Base-by-base conservation (phyloP, 805 yeast species). In the Schwanniomyces vanrijiae region DNA sequence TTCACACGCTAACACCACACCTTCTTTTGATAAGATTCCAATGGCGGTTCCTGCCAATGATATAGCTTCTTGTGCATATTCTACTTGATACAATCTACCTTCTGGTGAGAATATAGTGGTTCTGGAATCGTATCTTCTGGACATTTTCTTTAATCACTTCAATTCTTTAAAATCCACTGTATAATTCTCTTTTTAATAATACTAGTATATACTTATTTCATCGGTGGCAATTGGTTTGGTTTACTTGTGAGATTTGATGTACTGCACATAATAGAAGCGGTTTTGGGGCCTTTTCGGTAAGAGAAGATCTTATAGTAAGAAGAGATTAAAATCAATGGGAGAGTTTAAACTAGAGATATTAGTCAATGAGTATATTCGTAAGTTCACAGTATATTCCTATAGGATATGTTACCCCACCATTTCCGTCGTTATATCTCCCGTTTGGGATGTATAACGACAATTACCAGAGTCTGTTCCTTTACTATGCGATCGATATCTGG, bases 51-150 rank as follows among this genome's bases (percentile, higher is more conserved):
- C 92, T 7, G 94, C 94, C 59, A 83, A 86, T 45, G 87, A 81
- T 53, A 86, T 86, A 16, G 92, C 91, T 67, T 94, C 98, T 63
- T 90, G 82, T 3, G 98, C 99, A 60, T 94, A 94, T 69, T 94
- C 99, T 18, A 90, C 92, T 73, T 94, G 99, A 71, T 94, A 94
- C 48, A 94, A 78, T 70, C 99, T 83, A 34, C 99, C 99, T 67
- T 94, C 99, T 8, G 99, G 99, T 34, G 98, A 92, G 73, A 94
- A 94, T 62, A 94, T 95, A 4, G 99, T 94, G 43, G 99, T 94
- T 80, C 99, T 83, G 52, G 96, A 87, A 73, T 94, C 99, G 90
- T 94, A 94, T 81, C 99, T 85, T 86, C 98, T 87, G 58, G 97
- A 89, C 85, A 81, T 80, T 40, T 49, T 56, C 50, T 31, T 25